Percentiles rank a stretch among this genome's conserved stretches.
phyloP scores from a whole-genome alignment of 345 rosid genomes.

The Brassica rapa region DNA sequence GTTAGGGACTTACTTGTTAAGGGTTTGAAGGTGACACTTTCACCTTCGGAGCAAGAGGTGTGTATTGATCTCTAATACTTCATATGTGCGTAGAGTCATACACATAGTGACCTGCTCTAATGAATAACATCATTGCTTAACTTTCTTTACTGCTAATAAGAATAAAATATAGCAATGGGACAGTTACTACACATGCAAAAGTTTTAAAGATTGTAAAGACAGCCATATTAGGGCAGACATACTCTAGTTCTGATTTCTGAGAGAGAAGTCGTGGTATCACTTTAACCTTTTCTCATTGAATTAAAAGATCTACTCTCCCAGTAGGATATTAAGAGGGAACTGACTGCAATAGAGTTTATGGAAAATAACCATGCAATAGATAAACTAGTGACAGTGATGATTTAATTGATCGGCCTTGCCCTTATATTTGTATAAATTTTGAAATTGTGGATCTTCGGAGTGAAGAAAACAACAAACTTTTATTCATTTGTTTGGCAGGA shows the following conservation, averaged over 20 bases:
- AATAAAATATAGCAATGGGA: conserved; percentile 5
- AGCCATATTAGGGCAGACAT: not conserved
- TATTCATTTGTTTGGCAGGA: conserved; percentile 52
- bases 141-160: not conserved
- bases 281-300: not conserved
- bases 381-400: conserved; percentile 8
- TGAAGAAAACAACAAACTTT: conserved; percentile 18
- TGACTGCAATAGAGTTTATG: conserved; percentile 6
- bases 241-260: not conserved
- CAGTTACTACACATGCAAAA: conserved; percentile 1
- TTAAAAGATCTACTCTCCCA: conserved; percentile 6
- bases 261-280: not conserved
- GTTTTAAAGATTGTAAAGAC: not conserved
- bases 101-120: not conserved
- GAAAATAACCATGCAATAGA: conserved; percentile 11
- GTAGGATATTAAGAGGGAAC: conserved; percentile 2
- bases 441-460: conserved; percentile 20
- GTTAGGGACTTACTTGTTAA: conserved; percentile 82
- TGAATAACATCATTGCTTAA: conserved; percentile 8
- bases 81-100: conserved; percentile 17
- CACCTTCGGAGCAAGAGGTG: conserved; percentile 87
- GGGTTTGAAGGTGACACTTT: conserved; percentile 81
- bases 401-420: conserved; percentile 6
- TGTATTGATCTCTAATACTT: conserved; percentile 8
- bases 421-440: conserved; percentile 22